Percentiles rank a stretch among this genome's conserved stretches.
phyloP scores from a whole-genome alignment of 176 grass and related monocot genomes.

The Rhynchospora tenuis region DNA sequence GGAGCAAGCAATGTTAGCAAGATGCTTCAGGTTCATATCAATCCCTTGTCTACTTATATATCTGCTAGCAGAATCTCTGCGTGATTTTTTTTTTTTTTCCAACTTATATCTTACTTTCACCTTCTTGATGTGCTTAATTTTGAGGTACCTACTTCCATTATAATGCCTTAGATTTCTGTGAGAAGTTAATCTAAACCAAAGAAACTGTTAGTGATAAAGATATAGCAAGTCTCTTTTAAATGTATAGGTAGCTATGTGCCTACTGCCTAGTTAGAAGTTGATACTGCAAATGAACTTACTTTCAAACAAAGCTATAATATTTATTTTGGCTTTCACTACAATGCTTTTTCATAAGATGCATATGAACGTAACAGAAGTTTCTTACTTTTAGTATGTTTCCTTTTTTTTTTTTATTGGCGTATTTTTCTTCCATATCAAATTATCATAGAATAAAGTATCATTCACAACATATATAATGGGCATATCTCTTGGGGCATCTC shows the following conservation, averaged over 20 bases:
- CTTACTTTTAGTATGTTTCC: not conserved
- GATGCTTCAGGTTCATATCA: slow-evolving; percentile 60
- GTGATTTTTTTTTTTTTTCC: not conserved
- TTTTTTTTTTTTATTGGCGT: not conserved
- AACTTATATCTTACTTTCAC: not conserved
- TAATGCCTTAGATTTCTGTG: not conserved
- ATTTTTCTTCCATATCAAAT: not conserved
- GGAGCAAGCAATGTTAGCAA: slow-evolving; percentile 92
- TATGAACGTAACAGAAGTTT: not conserved
- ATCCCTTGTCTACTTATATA: not conserved
- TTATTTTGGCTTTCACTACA: not conserved
- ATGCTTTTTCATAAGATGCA: not conserved
- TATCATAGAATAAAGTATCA: not conserved
- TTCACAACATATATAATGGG: no score
- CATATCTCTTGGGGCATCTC: not conserved
- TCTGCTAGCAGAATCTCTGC: not conserved
- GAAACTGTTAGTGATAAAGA: not conserved
- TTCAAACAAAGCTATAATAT: not conserved
- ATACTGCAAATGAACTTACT: not conserved
- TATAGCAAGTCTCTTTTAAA: not conserved
- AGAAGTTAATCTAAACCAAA: not conserved
- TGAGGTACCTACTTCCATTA: not conserved
- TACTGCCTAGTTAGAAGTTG: no score
- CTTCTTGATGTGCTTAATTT: not conserved
- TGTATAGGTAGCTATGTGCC: no score